Evolutionary conservation across 2,329 filamentous ascomycete genomes (phyloP).

Genomic region (Phaeophleospora eucalypticola): DNA sequence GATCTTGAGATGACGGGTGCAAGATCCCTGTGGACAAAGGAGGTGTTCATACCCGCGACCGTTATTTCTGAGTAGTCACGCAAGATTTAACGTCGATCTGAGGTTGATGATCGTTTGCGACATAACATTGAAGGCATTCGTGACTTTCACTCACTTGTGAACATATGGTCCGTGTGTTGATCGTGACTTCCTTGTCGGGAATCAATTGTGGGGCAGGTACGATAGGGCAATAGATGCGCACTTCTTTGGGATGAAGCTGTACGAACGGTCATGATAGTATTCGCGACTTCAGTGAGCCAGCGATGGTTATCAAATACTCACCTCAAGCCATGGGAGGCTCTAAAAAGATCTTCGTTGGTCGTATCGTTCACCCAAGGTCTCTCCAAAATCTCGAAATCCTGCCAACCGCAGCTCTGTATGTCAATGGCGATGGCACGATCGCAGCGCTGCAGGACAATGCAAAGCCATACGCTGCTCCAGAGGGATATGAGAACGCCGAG

Average conservation of each 20-base stretch:
- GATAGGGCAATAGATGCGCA: too few species aligned
- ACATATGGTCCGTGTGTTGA: neutral
- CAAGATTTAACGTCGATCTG: neutral
- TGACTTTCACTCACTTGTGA: neutral
- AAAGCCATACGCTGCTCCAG: neutral
- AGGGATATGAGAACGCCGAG: slow-evolving; percentile 10
- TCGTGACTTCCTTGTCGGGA: neutral
- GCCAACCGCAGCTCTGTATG: slow-evolving; percentile 10
- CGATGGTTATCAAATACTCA: slow-evolving; percentile 3
- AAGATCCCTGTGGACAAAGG: neutral
- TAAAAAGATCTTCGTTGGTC: slow-evolving; percentile 14
- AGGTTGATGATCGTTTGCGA: neutral
- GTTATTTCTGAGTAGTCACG: too few species aligned
- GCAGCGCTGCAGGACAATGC: slow-evolving; percentile 5
- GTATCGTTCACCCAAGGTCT: slow-evolving; percentile 15
- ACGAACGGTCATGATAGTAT: too few species aligned
- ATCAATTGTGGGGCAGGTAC: neutral
- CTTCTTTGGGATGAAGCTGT: too few species aligned
- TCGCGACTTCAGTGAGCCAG: too few species aligned
- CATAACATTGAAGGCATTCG: neutral
- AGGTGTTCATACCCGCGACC: too few species aligned
- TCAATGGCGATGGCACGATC: slow-evolving; percentile 12
- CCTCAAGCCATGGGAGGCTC: neutral
- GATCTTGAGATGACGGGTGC: neutral
- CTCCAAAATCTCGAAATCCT: slow-evolving; percentile 16